Evolutionary conservation across 192 early-diverging fungal genomes (phyloP), one percentile per base, ranked within the genome.

Genomic region (Diversispora eburnea): DNA sequence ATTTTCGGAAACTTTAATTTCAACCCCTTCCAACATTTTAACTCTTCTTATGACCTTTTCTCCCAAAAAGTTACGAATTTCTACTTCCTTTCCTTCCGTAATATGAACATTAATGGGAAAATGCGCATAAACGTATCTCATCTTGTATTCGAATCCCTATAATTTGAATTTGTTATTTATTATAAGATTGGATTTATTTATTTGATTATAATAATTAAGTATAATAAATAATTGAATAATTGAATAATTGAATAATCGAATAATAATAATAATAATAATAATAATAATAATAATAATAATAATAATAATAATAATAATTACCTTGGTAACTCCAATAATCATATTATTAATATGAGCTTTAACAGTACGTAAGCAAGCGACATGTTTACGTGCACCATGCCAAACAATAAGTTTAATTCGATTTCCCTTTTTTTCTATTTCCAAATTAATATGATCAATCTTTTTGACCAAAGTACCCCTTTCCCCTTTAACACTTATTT

Each of bases 11-110:
- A 89, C 85, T 68, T 83, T 83, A 76, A 93, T 85, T 25, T 75
- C 84, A 76, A 95, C 94, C 81, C 94, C 95, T 39, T 91, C 90
- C 75, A 94, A 86, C 89, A 97, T 91, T 66, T 77, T 76, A 72
- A 99, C 89, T 79, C 87, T 85, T 84, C 93, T 91, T 80, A 94
- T 87, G 57, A 91, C 82, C 90, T 94, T 96, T 86, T 99, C 92
- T 77, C 97, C 97, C 73, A 99, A 86, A 86, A 96, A 99, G 93
- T 99, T 99, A 77, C 97, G 92, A 87, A 99, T 93, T 87, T 99
- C 95, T 61, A 97, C 89, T 12, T 84, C 82, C 77, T 88, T 85
- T 69, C 87, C 88, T 71, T 93, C 86, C 72, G 84, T 79, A 73
- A 97, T 91, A 81, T 92, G 94, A 77, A 91, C 92, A 87, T 94